Conservation (phyloP, 2,329 filamentous ascomycete genomes). For the Pseudocercospora crystallina region DNA sequence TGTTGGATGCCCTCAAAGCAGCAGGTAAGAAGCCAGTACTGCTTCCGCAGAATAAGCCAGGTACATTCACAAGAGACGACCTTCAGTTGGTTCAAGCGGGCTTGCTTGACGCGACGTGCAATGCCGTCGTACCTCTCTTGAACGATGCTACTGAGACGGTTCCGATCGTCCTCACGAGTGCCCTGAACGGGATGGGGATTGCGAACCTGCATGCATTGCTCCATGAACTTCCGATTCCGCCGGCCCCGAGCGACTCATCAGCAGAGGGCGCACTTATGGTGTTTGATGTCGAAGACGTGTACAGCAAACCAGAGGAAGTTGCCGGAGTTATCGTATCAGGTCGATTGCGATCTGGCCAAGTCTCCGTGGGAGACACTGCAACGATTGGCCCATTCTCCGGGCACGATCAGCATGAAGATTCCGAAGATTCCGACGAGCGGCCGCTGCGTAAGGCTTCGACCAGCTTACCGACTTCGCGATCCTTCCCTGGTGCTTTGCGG, state of each 20-base stretch:
- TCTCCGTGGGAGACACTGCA: conserved; percentile 76
- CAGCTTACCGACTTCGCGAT: conserved; percentile 44
- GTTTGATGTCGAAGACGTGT: conserved; percentile 91
- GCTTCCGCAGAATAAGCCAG: conserved; percentile 45
- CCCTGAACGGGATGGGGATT: conserved; percentile 80
- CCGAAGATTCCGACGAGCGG: conserved; percentile 37
- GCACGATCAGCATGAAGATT: conserved; percentile 33
- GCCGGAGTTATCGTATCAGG: conserved; percentile 70
- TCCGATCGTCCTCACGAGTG: conserved; percentile 84
- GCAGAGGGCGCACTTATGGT: conserved; percentile 43
- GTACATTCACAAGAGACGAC: conserved; percentile 42
- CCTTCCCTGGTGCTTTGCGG: conserved; percentile 49
- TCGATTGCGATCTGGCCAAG: conserved; percentile 72
- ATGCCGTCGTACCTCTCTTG: conserved; percentile 54
- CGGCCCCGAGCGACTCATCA: conserved; percentile 40
- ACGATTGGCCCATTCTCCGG: conserved; percentile 69
- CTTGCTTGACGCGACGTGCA: conserved; percentile 55
- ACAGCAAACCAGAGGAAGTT: conserved; percentile 56
- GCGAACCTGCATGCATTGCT: conserved; percentile 79
- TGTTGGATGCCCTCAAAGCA: conserved; percentile 76
- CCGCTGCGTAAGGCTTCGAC: conserved; percentile 27
- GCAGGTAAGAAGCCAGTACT: conserved; percentile 73
- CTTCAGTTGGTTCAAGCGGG: conserved; percentile 61
- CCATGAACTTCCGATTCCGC: conserved; percentile 67
- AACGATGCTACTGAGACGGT: conserved; percentile 56